phyloP scores from a whole-genome alignment of 768 basidiomycete genomes.

The Amanita phalloides region DNA sequence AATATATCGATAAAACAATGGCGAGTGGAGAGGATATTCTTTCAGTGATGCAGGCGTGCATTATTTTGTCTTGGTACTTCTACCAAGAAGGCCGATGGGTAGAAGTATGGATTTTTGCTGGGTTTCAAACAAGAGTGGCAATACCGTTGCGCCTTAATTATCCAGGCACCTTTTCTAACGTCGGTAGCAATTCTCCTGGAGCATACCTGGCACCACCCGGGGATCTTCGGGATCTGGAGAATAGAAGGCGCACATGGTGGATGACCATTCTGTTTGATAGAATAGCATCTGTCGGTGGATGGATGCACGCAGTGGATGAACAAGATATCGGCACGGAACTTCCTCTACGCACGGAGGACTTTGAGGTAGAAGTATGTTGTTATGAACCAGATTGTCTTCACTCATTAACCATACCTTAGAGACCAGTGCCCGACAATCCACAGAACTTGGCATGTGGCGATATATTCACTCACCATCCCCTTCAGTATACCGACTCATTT shows the following conservation, averaged over 20 bases:
- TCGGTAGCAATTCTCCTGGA: constrained; percentile 56
- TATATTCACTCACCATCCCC: constrained; percentile 60
- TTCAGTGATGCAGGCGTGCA: constrained; percentile 79
- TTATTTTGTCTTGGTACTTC: constrained; percentile 83
- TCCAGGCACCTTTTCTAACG: constrained; percentile 71
- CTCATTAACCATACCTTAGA: constrained; percentile 23
- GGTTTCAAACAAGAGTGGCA: constrained; percentile 73
- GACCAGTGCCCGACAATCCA: constrained; percentile 57
- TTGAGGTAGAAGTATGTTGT: constrained; percentile 57
- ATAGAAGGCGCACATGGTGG: constrained; percentile 81
- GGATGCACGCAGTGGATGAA: constrained; percentile 81
- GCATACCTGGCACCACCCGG: constrained; percentile 77
- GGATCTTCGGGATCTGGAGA: constrained; percentile 66
- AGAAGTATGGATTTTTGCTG: constrained; percentile 87
- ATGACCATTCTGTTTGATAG: constrained; percentile 84
- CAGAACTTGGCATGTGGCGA: constrained; percentile 57
- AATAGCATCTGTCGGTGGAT: constrained; percentile 71
- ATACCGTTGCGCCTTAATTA: constrained; percentile 78
- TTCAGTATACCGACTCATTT: constrained; percentile 75
- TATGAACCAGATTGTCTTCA: background rate
- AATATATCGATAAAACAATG: constrained; percentile 85
- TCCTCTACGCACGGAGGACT: constrained; percentile 66
- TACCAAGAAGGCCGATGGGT: constrained; percentile 88
- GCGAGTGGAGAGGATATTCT: constrained; percentile 84
- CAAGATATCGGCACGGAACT: constrained; percentile 78